These are phyloP conservation scores for Castanea crenata DNA, from an alignment of 306 rosid genomes.

Conservation along the genomic window DNA sequence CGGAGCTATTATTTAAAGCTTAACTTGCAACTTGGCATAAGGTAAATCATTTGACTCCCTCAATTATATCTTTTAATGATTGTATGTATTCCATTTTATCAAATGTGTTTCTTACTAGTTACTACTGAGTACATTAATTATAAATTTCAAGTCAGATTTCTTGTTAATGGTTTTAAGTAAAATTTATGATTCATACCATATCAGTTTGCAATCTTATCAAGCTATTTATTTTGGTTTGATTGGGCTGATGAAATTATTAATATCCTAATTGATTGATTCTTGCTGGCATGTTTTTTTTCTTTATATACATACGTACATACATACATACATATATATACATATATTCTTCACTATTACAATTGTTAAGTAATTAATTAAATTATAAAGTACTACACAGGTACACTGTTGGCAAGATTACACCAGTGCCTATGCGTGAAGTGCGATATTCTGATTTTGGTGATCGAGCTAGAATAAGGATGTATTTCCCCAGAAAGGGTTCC, in stretches of 20 bases:
- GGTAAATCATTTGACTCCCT: conserved; percentile 30
- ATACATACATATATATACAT: too few relatives aligned
- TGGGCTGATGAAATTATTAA: neutral
- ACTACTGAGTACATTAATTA: neutral
- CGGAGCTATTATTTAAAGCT: conserved; percentile 49
- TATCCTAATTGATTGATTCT: neutral
- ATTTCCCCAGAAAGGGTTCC: conserved; percentile 83
- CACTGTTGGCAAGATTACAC: conserved; percentile 96
- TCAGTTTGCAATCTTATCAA: neutral
- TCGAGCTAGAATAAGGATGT: conserved; percentile 91
- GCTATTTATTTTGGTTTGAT: neutral
- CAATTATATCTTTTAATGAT: neutral
- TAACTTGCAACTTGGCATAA: conserved; percentile 63
- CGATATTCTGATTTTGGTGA: conserved; percentile 91
- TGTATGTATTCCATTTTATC: neutral
- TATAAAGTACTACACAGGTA: conserved; percentile 69
- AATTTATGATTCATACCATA: neutral
- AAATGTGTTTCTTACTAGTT: neutral
- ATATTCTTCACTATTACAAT: neutral
- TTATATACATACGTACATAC: accelerated
- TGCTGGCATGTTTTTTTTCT: neutral
- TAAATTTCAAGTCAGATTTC: neutral
- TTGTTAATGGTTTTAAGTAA: neutral
- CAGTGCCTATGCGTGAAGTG: conserved; percentile 93
- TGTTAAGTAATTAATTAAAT: conserved; percentile 26